Evolutionary conservation across 2,329 filamentous ascomycete genomes (phyloP).

Genomic region (Corniculantispora saksenae): DNA sequence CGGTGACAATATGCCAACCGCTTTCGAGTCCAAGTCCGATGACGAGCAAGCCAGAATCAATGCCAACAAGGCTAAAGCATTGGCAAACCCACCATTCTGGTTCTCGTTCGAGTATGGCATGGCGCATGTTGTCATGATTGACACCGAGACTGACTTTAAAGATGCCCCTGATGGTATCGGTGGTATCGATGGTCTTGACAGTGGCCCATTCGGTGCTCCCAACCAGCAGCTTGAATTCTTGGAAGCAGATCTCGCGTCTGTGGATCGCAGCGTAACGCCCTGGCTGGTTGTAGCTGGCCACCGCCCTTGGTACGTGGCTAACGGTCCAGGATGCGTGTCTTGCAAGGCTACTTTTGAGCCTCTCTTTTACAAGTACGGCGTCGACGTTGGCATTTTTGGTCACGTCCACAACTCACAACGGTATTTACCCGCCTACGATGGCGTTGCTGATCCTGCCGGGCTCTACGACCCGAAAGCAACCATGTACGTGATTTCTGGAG

Average conservation of each 20-base stretch:
- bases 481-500: constrained; percentile 33
- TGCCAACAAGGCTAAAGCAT: no score
- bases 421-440: not conserved
- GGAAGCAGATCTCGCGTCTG: constrained; percentile 1
- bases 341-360: constrained; percentile 15
- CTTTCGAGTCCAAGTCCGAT: no score
- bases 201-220: not conserved
- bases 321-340: constrained; percentile 3
- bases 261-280: constrained; percentile 13
- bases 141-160: constrained; percentile 12
- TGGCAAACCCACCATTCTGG: constrained; percentile 23
- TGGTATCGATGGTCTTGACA: not conserved
- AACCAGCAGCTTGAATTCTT: constrained; percentile 7
- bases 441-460: not conserved
- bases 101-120: constrained; percentile 17
- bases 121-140: constrained; percentile 1
- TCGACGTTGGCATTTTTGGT: constrained; percentile 11
- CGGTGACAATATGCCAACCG: constrained; percentile 14
- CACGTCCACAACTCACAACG: constrained; percentile 14
- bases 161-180: constrained; percentile 7
- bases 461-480: constrained; percentile 18
- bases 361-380: constrained; percentile 7
- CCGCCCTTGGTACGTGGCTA: constrained; percentile 13
- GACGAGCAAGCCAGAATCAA: no score
- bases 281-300: constrained; percentile 15